These are phyloP conservation scores for Aspergillus ochraceoroseus DNA, from an alignment of 2,329 filamentous ascomycete genomes.

Conservation along the genomic window DNA sequence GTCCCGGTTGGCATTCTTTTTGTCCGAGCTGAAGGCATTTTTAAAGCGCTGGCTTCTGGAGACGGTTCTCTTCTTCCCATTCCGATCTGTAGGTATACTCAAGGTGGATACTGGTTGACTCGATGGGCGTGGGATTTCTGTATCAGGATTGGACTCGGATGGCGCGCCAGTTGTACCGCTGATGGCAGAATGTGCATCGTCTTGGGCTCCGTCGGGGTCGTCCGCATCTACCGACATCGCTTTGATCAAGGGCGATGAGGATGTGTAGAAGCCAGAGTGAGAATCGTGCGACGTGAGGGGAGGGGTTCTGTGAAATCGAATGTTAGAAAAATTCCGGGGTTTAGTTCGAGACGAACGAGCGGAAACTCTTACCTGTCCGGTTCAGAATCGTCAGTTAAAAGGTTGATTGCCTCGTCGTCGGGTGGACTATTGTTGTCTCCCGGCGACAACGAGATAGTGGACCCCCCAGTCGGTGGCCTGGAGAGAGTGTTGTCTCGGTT, in stretches of 20 bases:
- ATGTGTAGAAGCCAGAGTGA: constrained; percentile 63
- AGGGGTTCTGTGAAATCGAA: constrained; percentile 36
- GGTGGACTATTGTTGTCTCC: constrained; percentile 21
- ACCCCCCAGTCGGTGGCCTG: constrained; percentile 25
- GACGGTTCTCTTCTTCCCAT: constrained; percentile 53
- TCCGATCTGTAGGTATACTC: constrained; percentile 33
- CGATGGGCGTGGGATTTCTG: constrained; percentile 29
- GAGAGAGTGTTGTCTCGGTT: constrained; percentile 15
- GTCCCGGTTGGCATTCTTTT: constrained; percentile 50
- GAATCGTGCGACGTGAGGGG: constrained; percentile 57
- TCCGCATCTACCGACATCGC: constrained; percentile 46
- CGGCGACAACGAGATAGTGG: constrained; percentile 22
- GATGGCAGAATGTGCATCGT: constrained; percentile 26
- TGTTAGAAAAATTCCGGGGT: constrained; percentile 28
- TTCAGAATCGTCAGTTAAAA: constrained; percentile 39
- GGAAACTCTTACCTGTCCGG: constrained; percentile 38
- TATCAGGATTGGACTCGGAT: constrained; percentile 43
- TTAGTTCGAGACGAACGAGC: background rate
- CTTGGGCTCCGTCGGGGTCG: constrained; percentile 32
- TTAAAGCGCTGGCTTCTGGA: constrained; percentile 69
- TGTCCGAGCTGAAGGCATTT: constrained; percentile 61
- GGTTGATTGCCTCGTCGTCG: constrained; percentile 25
- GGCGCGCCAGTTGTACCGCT: constrained; percentile 26
- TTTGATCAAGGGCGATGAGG: constrained; percentile 63
- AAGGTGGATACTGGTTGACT: constrained; percentile 30